Evolutionary conservation across 371 early-diverging fungal genomes (phyloP).

Genomic region (Syncephalastrum racemosum): DNA sequence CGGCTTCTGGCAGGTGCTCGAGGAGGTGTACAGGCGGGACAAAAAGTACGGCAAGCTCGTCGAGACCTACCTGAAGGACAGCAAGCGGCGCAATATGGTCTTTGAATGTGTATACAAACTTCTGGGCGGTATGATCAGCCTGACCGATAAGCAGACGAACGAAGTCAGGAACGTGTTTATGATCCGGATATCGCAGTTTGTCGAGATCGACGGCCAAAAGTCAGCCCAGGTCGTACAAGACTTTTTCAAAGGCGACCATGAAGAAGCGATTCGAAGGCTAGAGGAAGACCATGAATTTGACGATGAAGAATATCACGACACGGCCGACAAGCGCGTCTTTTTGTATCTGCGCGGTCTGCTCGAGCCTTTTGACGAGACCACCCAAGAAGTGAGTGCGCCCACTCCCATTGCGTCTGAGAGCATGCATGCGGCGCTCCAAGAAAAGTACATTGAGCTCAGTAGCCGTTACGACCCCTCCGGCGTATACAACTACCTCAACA

Average conservation of each 20-base stretch:
- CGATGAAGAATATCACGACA: constrained; percentile 42
- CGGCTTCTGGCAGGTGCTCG: constrained; percentile 73
- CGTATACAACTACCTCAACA: constrained; percentile 65
- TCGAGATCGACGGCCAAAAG: constrained; percentile 67
- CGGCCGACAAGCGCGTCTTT: constrained; percentile 57
- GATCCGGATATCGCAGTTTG: constrained; percentile 64
- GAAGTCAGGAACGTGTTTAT: constrained; percentile 63
- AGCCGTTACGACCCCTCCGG: constrained; percentile 68
- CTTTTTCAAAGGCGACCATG: constrained; percentile 66
- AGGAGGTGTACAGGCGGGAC: constrained; percentile 61
- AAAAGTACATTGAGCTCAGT: constrained; percentile 69
- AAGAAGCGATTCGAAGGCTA: constrained; percentile 55
- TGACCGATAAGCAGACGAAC: constrained; percentile 55
- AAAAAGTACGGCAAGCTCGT: constrained; percentile 68
- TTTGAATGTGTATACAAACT: constrained; percentile 63
- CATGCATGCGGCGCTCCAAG: constrained; percentile 42
- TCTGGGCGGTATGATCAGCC: constrained; percentile 40
- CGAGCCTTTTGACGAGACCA: constrained; percentile 38
- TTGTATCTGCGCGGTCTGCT: constrained; percentile 69
- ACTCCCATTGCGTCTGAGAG: background rate
- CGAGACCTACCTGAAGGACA: constrained; percentile 70
- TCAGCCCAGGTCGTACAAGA: constrained; percentile 59
- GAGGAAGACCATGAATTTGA: constrained; percentile 53
- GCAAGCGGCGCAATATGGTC: constrained; percentile 48
- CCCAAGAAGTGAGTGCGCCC: constrained; percentile 1